Conservation (phyloP, 768 basidiomycete genomes). For the Cantharellus anzutake region DNA sequence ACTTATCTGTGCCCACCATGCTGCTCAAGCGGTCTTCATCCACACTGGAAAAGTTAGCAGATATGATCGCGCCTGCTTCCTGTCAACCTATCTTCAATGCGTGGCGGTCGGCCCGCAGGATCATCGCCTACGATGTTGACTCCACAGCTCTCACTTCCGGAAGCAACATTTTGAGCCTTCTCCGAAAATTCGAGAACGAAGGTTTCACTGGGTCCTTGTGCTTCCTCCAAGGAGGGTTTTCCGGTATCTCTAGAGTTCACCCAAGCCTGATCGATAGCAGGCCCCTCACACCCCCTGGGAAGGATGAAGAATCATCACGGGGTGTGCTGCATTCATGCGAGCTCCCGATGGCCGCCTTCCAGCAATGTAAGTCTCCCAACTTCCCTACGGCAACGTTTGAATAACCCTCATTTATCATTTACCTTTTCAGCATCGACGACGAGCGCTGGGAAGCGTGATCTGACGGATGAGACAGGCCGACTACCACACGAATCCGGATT, state of each 20-base stretch:
- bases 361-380: not conserved
- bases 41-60: constrained; percentile 52
- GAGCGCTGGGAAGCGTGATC: constrained; percentile 1
- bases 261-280: not conserved
- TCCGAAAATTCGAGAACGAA: constrained; percentile 52
- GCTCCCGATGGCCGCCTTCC: not conserved
- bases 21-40: constrained; percentile 82
- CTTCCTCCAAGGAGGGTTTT: constrained; percentile 75
- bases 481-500: constrained; percentile 2
- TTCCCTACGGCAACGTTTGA: not conserved
- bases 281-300: not conserved
- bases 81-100: constrained; percentile 39
- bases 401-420: not conserved
- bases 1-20: constrained; percentile 84
- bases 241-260: constrained; percentile 24
- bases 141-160: constrained; percentile 36
- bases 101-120: constrained; percentile 30
- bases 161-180: constrained; percentile 49
- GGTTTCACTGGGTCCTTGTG: constrained; percentile 42
- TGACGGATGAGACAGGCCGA: not conserved
- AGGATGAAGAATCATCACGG: not conserved
- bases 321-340: not conserved
- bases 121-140: constrained; percentile 80
- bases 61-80: constrained; percentile 52
- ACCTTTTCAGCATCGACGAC: constrained; percentile 7